These are phyloP conservation scores for Syzygium syzygioides DNA, from an alignment of 441 rosid genomes.

Conservation along the genomic window DNA sequence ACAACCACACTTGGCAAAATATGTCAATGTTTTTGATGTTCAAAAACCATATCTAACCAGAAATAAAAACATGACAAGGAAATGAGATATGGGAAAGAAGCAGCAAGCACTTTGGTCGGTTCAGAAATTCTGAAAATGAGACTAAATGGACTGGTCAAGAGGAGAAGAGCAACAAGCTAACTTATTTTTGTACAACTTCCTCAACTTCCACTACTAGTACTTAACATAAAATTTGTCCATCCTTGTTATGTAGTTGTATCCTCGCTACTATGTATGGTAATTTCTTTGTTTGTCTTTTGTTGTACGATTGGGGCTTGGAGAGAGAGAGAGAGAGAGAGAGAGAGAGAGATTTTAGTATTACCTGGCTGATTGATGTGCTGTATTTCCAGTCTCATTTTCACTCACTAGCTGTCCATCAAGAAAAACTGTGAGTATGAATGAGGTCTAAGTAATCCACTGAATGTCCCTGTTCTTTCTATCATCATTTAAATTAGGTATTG, in stretches of 20 bases:
- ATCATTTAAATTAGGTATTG: neutral
- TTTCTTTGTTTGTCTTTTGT: neutral
- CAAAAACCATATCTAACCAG: neutral
- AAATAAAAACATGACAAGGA: neutral
- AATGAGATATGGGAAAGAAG: neutral
- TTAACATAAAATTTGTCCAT: neutral
- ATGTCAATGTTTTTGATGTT: neutral
- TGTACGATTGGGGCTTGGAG: neutral
- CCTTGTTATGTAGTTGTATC: neutral
- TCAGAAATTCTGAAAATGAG: neutral
- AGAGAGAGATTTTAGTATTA: slow-evolving; percentile 13
- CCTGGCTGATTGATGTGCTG: slow-evolving; percentile 37
- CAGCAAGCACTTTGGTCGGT: neutral
- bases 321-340: neutral
- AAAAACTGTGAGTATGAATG: neutral
- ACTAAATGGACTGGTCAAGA: neutral
- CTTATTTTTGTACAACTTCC: neutral
- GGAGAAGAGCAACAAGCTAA: neutral
- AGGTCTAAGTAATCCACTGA: neutral
- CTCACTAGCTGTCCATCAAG: slow-evolving; percentile 31
- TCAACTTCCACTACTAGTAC: neutral
- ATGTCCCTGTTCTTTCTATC: neutral
- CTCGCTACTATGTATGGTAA: neutral
- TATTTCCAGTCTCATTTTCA: slow-evolving; percentile 25
- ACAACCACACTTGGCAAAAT: neutral